These are phyloP conservation scores for Laburnicola sp. DNA, from an alignment of 2,329 filamentous ascomycete species.

Conservation along the genomic window DNA sequence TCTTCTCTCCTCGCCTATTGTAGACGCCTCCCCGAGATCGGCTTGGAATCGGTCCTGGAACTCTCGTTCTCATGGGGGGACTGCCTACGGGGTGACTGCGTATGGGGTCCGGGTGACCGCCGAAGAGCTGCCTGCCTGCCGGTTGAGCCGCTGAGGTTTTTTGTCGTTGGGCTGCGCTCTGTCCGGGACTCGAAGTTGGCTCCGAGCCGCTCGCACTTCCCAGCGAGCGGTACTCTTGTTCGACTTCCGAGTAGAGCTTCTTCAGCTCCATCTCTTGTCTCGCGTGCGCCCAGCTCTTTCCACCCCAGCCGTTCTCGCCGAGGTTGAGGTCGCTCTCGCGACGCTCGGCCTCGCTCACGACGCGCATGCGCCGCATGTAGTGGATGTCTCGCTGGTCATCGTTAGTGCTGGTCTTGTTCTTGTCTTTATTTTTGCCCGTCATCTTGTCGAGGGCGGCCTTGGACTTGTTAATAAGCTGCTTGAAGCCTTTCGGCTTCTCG, in stretches of 20 bases:
- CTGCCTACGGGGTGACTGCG: neutral
- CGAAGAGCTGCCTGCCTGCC: too few species aligned
- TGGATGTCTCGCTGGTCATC: too few species aligned
- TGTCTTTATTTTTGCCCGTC: too few species aligned
- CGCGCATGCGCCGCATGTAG: slow-evolving; percentile 2
- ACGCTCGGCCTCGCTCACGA: neutral
- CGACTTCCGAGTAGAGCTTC: neutral
- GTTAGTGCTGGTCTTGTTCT: too few species aligned
- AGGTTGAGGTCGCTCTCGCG: neutral
- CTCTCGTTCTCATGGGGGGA: neutral
- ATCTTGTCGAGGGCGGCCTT: too few species aligned
- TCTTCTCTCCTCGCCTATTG: neutral
- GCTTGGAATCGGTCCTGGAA: neutral
- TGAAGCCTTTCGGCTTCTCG: too few species aligned
- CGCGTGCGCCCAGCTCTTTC: neutral
- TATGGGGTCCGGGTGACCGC: too few species aligned
- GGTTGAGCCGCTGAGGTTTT: too few species aligned
- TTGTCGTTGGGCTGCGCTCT: too few species aligned
- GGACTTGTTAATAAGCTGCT: too few species aligned
- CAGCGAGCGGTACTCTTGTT: too few species aligned
- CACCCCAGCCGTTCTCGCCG: neutral
- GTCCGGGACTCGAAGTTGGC: neutral
- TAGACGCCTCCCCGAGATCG: neutral
- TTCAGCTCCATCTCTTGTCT: neutral
- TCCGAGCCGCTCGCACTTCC: neutral